Conservation (phyloP, 106 monocot species). For the Platanthera guangdongensis region DNA sequence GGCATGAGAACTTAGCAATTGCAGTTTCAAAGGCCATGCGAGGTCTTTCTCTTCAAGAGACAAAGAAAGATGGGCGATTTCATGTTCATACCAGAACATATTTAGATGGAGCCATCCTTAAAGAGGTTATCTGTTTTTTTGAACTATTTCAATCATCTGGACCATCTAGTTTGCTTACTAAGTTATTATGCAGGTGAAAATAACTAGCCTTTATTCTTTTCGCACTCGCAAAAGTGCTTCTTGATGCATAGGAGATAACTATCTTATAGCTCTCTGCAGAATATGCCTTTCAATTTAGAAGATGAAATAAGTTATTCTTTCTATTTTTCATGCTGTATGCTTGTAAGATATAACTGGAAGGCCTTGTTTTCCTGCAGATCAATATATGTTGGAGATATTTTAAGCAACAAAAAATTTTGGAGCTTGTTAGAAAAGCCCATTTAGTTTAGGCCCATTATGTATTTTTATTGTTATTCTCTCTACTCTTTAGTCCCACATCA, state of each 20-base stretch:
- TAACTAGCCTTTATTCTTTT: neutral
- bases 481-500: too few relatives aligned
- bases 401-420: too few relatives aligned
- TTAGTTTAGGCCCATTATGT: too few relatives aligned
- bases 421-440: too few relatives aligned
- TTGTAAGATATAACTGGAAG: neutral
- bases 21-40: conserved; percentile 92
- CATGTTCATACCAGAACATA: conserved; percentile 92
- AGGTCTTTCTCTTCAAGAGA: conserved; percentile 90
- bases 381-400: too few relatives aligned
- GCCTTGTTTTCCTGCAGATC: too few relatives aligned
- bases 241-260: neutral
- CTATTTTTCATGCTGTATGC: neutral
- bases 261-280: neutral
- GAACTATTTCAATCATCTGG: neutral
- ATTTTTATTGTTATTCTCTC: too few relatives aligned
- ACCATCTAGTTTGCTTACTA: neutral
- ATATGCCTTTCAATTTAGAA: neutral
- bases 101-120: conserved; percentile 92
- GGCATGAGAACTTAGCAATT: conserved; percentile 92
- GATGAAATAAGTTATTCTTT: neutral
- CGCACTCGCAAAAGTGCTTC: neutral
- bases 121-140: conserved; percentile 43
- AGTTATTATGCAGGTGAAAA: neutral
- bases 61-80: conserved; percentile 87